These are phyloP conservation scores for Geum urbanum DNA, from an alignment of 306 rosid species.

Conservation along the genomic window DNA sequence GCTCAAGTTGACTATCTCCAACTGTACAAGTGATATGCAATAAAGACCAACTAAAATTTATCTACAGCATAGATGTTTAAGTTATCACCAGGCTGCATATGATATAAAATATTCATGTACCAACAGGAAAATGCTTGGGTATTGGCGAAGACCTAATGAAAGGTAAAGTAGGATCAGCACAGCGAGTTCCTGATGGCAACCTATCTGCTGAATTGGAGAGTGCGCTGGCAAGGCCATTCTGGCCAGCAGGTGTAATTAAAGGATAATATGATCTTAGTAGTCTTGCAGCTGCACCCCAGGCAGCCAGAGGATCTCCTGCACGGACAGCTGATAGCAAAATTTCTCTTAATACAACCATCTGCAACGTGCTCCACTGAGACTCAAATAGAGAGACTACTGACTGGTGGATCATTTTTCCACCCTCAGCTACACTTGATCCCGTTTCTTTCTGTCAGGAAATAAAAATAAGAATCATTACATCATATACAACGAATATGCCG, in stretches of 20 bases:
- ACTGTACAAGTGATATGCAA: not conserved
- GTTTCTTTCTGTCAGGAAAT: slow-evolving; percentile 55
- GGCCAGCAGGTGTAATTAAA: slow-evolving; percentile 86
- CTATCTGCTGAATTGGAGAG: slow-evolving; percentile 86
- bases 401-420: slow-evolving; percentile 70
- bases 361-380: slow-evolving; percentile 97
- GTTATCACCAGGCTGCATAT: slow-evolving; percentile 11
- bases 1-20: not conserved
- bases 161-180: slow-evolving; percentile 94
- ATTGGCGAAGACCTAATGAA: slow-evolving; percentile 64
- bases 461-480: slow-evolving; percentile 19
- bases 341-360: slow-evolving; percentile 94
- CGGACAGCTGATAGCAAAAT: slow-evolving; percentile 90
- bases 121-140: slow-evolving; percentile 4
- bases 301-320: slow-evolving; percentile 98
- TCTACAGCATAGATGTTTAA: not conserved
- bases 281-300: slow-evolving; percentile 98
- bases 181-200: slow-evolving; percentile 84
- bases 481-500: slow-evolving; percentile 9
- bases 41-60: not conserved
- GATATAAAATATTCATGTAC: slow-evolving; percentile 4
- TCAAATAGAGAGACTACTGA: slow-evolving; percentile 83
- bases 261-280: slow-evolving; percentile 94
- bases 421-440: slow-evolving; percentile 56
- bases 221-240: slow-evolving; percentile 88